Conservation (phyloP, 768 basidiomycete genomes). For the Termitomyces eurrhizus region DNA sequence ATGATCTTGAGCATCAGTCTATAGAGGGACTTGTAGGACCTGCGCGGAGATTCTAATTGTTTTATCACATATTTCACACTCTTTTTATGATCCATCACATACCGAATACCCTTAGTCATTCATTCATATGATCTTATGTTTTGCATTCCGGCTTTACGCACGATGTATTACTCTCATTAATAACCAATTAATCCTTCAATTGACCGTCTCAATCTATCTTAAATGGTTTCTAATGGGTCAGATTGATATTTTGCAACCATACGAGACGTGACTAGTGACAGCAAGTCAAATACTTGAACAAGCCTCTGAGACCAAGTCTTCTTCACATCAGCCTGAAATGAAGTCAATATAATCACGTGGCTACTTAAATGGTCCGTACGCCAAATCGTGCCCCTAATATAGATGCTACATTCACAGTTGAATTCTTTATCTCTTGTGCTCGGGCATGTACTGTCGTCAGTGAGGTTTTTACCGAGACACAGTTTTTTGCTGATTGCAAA, state of each 20-base stretch:
- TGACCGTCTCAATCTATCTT: neutral
- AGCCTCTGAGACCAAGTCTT: no score
- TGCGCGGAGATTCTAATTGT: slow-evolving; percentile 45
- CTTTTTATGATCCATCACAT: slow-evolving; percentile 1
- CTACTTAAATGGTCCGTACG: slow-evolving; percentile 49
- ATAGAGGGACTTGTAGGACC: slow-evolving; percentile 80
- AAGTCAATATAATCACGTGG: neutral
- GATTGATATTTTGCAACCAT: neutral
- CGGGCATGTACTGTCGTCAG: slow-evolving; percentile 93
- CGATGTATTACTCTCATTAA: slow-evolving; percentile 15
- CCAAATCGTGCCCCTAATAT: slow-evolving; percentile 29
- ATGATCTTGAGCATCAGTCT: slow-evolving; percentile 94
- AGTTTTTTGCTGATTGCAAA: slow-evolving; percentile 97
- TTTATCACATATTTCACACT: slow-evolving; percentile 3
- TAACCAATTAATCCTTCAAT: slow-evolving; percentile 3
- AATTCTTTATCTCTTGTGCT: slow-evolving; percentile 79
- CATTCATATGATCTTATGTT: slow-evolving; percentile 9
- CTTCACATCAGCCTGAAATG: no score
- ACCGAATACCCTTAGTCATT: slow-evolving; percentile 15
- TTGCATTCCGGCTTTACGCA: slow-evolving; percentile 8
- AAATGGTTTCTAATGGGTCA: neutral
- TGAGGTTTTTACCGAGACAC: slow-evolving; percentile 95
- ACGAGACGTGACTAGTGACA: no score
- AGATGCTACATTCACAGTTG: slow-evolving; percentile 14
- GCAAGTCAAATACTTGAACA: no score